Evolutionary conservation across 352 stramenopile species (phyloP).

Genomic region (Pythium myriotylum): DNA sequence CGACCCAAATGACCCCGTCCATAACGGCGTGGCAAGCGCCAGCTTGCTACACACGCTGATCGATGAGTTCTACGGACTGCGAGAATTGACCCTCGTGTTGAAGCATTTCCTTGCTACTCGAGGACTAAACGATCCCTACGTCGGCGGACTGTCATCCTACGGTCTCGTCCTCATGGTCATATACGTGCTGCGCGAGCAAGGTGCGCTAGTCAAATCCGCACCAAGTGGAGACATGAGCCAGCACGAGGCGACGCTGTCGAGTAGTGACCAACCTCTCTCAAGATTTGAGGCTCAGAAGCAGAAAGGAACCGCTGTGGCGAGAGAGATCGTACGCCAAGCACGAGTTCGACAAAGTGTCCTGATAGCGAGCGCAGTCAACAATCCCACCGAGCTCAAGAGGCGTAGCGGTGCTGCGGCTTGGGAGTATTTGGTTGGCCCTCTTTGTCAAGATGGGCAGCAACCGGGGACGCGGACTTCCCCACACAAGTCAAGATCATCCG

Average conservation of each 20-base stretch:
- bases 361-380: conserved; percentile 31
- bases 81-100: conserved; percentile 84
- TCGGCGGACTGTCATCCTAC: conserved; percentile 90
- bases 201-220: conserved; percentile 32
- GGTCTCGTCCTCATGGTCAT: conserved; percentile 83
- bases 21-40: conserved; percentile 80
- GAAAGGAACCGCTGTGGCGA: conserved; percentile 46
- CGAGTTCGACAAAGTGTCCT: conserved; percentile 31
- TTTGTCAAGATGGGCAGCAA: background rate
- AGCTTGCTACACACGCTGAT: conserved; percentile 67
- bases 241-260: background rate
- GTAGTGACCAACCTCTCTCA: background rate
- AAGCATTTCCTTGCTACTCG: conserved; percentile 91
- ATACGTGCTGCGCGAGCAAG: conserved; percentile 68
- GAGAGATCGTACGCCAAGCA: conserved; percentile 59
- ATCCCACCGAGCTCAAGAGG: conserved; percentile 5
- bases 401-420: conserved; percentile 20
- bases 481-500: conserved; percentile 7
- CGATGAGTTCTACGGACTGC: conserved; percentile 73
- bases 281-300: conserved; percentile 40
- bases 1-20: conserved; percentile 49
- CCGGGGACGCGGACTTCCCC: conserved; percentile 15
- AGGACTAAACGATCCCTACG: conserved; percentile 88
- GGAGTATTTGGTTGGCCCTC: conserved; percentile 5
- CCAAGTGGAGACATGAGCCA: no score